Conservation (phyloP, 225 moss, liverwort and hornwort genomes). For the Neckera pumila region DNA sequence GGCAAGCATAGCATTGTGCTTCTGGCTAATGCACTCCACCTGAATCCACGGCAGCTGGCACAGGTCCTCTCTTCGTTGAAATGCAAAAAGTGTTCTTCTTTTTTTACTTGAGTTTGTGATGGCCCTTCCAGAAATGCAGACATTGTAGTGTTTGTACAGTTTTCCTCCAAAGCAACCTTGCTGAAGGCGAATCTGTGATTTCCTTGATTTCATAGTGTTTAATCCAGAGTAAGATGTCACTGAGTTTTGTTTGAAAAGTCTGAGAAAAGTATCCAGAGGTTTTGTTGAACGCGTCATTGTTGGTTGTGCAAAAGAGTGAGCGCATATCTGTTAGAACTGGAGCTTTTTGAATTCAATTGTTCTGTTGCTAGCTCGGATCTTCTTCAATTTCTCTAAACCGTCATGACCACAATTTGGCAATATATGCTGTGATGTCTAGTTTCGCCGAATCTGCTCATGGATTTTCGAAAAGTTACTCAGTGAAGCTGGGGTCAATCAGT, state of each 20-base stretch:
- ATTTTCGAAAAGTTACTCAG: background rate
- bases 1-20: background rate
- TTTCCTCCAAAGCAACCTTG: background rate
- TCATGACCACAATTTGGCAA: background rate
- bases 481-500: background rate
- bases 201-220: background rate
- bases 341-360: slow-evolving; percentile 66
- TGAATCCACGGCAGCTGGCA: background rate
- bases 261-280: background rate
- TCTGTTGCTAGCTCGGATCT: slow-evolving; percentile 55
- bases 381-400: slow-evolving; percentile 36
- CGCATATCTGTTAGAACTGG: slow-evolving; percentile 48
- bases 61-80: background rate
- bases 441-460: background rate
- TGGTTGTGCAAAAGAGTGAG: slow-evolving; percentile 58
- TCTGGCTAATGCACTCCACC: background rate
- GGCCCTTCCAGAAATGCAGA: background rate
- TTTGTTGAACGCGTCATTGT: background rate
- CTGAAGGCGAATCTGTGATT: background rate
- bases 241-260: background rate
- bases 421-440: background rate
- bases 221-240: background rate
- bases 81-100: background rate
- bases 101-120: background rate
- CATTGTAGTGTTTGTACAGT: background rate